Evolutionary conservation across 805 yeast genomes (phyloP).

Genomic region (Pichia exigua): DNA sequence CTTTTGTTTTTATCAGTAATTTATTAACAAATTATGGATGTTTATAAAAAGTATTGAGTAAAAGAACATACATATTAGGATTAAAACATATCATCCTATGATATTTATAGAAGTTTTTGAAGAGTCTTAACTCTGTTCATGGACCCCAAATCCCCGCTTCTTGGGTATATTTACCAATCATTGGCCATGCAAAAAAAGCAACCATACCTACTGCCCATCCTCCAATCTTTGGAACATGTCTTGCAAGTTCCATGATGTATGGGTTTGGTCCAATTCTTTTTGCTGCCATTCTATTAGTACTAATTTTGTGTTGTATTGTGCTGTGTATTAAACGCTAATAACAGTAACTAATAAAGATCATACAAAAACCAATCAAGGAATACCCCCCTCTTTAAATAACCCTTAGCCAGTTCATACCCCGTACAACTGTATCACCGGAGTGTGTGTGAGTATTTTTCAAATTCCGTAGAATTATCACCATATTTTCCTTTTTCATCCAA

Average conservation of each 20-base stretch:
- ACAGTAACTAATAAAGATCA: no score
- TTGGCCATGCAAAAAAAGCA: slow-evolving; percentile 28
- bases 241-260: slow-evolving; percentile 16
- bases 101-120: no score
- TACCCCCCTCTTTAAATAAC: not conserved
- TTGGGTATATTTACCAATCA: slow-evolving; percentile 14
- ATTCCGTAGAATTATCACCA: not conserved
- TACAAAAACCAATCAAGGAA: not conserved
- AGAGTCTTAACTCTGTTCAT: slow-evolving; percentile 1
- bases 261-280: slow-evolving; percentile 30
- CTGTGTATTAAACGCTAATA: not conserved
- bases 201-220: slow-evolving; percentile 22
- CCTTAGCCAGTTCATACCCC: not conserved
- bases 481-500: not conserved
- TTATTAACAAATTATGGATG: no score
- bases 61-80: no score
- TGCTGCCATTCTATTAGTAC: slow-evolving; percentile 13
- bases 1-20: no score
- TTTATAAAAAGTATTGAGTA: no score
- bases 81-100: no score
- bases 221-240: slow-evolving; percentile 22
- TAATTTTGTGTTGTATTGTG: not conserved
- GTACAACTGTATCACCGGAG: not conserved
- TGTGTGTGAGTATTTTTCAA: not conserved
- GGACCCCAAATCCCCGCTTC: slow-evolving; percentile 23